Base-by-base conservation (phyloP, 2,329 filamentous ascomycete species). In the Calonectria naviculata region DNA sequence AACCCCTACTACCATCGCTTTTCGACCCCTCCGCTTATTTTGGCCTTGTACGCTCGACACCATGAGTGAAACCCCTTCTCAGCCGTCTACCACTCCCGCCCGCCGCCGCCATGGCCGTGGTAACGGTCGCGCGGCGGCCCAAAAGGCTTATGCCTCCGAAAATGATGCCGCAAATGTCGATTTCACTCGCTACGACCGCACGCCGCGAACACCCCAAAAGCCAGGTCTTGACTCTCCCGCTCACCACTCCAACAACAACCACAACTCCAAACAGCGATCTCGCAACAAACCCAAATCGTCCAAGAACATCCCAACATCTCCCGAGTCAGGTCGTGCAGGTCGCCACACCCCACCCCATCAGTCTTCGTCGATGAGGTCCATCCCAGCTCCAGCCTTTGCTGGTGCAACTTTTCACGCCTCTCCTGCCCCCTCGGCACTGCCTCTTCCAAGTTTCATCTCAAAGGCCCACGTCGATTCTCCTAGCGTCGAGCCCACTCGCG, bases 401-500 rank as follows among this genome's bases (percentile, higher is more conserved):
- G 97, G 96, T 17, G 93, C 96, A 38, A 97, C 95, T 6, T 99
- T 98, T 82, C 95, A 98, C 83, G 94, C 95, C 46, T 98, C 97
- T 10, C 97, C 97, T 24, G 96, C 95, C 2, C 93, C 97, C 0
- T 97, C 95, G 10, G 92, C 95, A 28, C 87, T 99, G 36, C 97
- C 97, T 0, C 93, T 98, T 70, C 97, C 97, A 13, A 97, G 93
- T 79, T 98, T 98, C 82, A 90, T 87, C 38, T 93, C 93, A 31
- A 95, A 93, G 78, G 92, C 94, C 0, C 88, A 94, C 15, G 92
- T 92, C 4, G 92, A 93, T 68, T 92, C 92, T 4, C 90, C 88
- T 7, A 72, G 73, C 56, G 58, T 74, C 46, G 75, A 71, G 76
- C 56, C 74, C 41, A 84, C 68, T 86, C 88, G 73, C 83, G 75